A percentile compares a stretch with the other conserved stretches of the same genome.
Conservation (phyloP, 2,329 filamentous ascomycete species). For the Aspergillus fumigatiaffinis region DNA sequence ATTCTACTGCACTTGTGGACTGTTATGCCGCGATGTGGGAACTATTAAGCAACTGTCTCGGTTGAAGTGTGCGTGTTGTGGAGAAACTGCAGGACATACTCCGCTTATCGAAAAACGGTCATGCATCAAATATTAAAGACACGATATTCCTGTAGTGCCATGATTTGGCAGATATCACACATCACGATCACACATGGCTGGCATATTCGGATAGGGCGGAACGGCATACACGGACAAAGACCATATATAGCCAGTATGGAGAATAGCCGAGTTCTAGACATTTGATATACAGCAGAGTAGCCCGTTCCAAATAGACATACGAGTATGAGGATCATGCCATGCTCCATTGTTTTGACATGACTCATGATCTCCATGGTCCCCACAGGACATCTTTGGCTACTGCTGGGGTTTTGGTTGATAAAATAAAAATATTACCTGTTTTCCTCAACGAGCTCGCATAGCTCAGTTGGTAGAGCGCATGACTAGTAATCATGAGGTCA, state of each 20-base stretch:
- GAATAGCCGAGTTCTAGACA: not conserved
- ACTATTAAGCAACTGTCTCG: not conserved
- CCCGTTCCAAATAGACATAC: not conserved
- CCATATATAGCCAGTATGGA: not conserved
- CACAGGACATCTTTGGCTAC: too few relatives aligned
- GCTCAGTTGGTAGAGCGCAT: not conserved
- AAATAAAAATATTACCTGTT: accelerated
- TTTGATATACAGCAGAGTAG: not conserved
- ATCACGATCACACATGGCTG: too few relatives aligned
- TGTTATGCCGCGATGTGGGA: not conserved
- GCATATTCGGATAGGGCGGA: too few relatives aligned
- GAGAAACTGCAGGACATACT: too few relatives aligned
- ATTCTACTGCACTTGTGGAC: not conserved
- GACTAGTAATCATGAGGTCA: not conserved
- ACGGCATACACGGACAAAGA: not conserved
- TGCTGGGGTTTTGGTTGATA: too few relatives aligned
- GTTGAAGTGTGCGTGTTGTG: not conserved
- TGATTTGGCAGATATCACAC: too few relatives aligned
- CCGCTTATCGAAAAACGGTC: too few relatives aligned
- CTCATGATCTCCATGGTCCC: too few relatives aligned
- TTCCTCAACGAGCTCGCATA: not conserved
- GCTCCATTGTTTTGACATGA: not conserved
- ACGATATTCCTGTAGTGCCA: too few relatives aligned
- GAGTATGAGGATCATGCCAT: not conserved
- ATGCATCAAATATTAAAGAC: too few relatives aligned